Base-by-base conservation (phyloP, 1,284 basidiomycete genomes). In the Xerocomus minutiporus region DNA sequence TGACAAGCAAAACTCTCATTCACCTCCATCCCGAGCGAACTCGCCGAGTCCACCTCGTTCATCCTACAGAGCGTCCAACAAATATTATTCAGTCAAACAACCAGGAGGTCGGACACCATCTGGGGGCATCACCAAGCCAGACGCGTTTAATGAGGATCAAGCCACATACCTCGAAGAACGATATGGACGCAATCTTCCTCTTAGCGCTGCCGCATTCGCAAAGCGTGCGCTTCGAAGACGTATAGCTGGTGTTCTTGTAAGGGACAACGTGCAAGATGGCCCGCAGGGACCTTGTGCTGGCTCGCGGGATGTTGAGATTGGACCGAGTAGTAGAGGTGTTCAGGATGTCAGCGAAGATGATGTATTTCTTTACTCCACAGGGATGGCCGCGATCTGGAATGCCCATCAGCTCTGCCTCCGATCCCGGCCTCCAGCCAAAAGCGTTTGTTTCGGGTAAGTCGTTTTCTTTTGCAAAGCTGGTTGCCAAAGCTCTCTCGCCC, bases 331-430 rank as follows among this genome's bases (percentile, higher is more conserved):
- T 54, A 76, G 84, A 68, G 83, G 83, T 39, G 76, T 84, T 29
- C 70, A 75, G 42, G 76, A 78, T 25, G 80, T 93, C 12, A 79
- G 81, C 1, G 93, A 95, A 66, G 75, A 88, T 41, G 94, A 97
- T 60, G 94, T 98, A 0, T 97, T 81, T 69, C 76, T 98, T 8
- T 94, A 82, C 63, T 83, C 92, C 0, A 83, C 85, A 1, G 95
- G 95, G 9, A 98, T 98, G 95, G 76, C 86, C 34, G 91, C 95
- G 4, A 97, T 98, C 57, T 98, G 90, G 86, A 86, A 81, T 64
- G 88, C 93, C 0, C 93, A 97, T 67, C 83, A 91, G 62, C 74
- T 91, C 3, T 80, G 81, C 7, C 73, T 88, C 45, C 73, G 73
- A 12, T 72, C 73, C 5, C 70, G 66, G 51, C 82, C 76, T 50